Evolutionary conservation across 108 stramenopile species (phyloP), one percentile per base, ranked within the genome.

Genomic region (Cyclotella distinguenda): DNA sequence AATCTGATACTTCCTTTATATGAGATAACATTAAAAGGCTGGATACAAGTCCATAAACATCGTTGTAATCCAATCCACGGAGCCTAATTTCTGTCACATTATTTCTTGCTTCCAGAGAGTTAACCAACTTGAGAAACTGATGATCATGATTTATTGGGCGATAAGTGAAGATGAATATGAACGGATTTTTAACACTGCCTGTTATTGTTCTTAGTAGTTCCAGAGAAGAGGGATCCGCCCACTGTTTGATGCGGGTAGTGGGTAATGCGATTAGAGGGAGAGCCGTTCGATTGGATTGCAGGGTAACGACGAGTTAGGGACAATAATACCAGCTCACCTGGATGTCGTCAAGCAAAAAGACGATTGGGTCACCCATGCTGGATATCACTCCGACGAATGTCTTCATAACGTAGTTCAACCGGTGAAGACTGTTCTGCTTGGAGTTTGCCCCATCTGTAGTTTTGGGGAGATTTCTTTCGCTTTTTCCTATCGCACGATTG

Each of bases 151-250:
- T 1, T 4, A 62, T 18, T 22, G 61, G 61, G 21, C 61, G 45
- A 30, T 49, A 62, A 3, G 61, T 62, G 46, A 62, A 62, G 61
- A 62, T 43, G 61, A 62, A 48, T 16, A 62, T 16, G 19, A 62
- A 62, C 1, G 61, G 61, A 35, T 28, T 62, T 32, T 8, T 31
- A 0, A 47, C 61, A 12, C 61, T 26, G 16, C 25, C 13, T 7
- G 28, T 25, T 2, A 62, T 12, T 1, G 30, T 33, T 48, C 18
- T 42, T 6, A 62, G 22, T 3, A 49, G 47, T 25, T 47, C 45
- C 10, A 62, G 18, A 34, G 61, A 48, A 21, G 18, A 48, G 8
- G 31, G 0, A 44, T 48, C 59, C 16, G 59, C 30, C 59, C 59
- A 60, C 59, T 60, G 25, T 26, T 43, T 16, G 13, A 40, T 44